A percentile compares a stretch with the other conserved stretches of the same genome.
These are phyloP conservation scores for Leishmania arabica DNA, from an alignment of 208 protist species.

Conservation along the genomic window DNA sequence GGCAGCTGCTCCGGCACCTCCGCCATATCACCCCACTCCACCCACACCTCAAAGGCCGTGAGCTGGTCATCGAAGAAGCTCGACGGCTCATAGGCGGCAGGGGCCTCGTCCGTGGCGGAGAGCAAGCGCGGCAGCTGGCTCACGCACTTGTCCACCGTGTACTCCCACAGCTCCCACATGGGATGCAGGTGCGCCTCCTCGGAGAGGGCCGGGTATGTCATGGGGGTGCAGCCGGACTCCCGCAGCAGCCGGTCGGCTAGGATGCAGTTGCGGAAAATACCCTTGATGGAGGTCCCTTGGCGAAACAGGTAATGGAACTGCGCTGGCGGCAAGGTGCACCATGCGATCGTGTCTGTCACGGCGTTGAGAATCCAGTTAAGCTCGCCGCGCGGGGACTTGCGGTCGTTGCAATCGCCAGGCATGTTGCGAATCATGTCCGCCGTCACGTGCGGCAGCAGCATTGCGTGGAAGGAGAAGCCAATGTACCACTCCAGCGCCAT, in stretches of 20 bases:
- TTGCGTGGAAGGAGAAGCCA: constrained; percentile 72
- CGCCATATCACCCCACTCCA: constrained; percentile 92
- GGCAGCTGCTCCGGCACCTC: constrained; percentile 96
- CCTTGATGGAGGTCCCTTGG: constrained; percentile 94
- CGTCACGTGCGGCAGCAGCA: constrained; percentile 86
- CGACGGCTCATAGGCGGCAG: constrained; percentile 71
- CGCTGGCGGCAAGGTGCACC: constrained; percentile 92
- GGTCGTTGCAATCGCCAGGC: constrained; percentile 71
- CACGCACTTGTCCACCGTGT: constrained; percentile 91
- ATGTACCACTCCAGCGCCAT: constrained; percentile 97
- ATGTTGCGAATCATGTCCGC: constrained; percentile 87
- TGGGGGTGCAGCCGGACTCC: constrained; percentile 94
- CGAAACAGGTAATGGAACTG: constrained; percentile 96
- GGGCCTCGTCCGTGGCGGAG: constrained; percentile 9
- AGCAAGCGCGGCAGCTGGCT: constrained; percentile 91
- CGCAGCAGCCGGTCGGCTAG: constrained; percentile 97
- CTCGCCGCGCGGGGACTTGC: constrained; percentile 95
- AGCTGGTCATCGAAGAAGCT: constrained; percentile 98
- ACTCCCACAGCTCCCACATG: constrained; percentile 97
- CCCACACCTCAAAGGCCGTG: constrained; percentile 99
- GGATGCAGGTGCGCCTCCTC: constrained; percentile 94
- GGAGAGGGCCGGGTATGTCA: constrained; percentile 94
- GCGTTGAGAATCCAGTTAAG: constrained; percentile 99
- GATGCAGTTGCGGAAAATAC: constrained; percentile 98
- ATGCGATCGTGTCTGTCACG: constrained; percentile 99